phyloP scores from a whole-genome alignment of 2,329 filamentous ascomycete genomes.

The Sphaerulina populicola region DNA sequence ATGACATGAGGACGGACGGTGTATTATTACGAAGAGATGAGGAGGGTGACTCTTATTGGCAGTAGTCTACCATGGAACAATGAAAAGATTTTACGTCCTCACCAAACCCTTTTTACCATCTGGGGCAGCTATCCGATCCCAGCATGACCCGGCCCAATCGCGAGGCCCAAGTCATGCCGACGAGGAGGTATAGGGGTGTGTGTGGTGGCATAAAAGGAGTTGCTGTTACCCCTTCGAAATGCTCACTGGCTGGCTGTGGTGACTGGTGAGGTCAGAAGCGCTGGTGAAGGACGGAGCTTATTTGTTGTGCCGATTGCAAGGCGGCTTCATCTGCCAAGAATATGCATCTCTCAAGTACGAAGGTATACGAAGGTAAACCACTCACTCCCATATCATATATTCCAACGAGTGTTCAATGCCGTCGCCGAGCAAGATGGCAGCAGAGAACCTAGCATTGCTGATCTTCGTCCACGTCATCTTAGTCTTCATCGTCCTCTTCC shows the following conservation, averaged over 20 bases:
- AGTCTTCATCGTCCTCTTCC: too few relatives aligned
- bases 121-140: slow-evolving; percentile 5
- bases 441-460: too few relatives aligned
- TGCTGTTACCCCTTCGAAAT: slow-evolving; percentile 17
- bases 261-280: slow-evolving; percentile 4
- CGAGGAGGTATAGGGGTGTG: slow-evolving; percentile 15
- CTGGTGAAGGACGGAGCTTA: neutral
- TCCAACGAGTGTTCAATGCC: too few relatives aligned
- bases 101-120: slow-evolving; percentile 10
- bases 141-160: slow-evolving; percentile 5
- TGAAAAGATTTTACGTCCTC: slow-evolving; percentile 14
- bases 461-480: too few relatives aligned
- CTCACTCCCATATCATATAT: too few relatives aligned
- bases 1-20: neutral
- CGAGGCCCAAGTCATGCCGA: slow-evolving; percentile 12
- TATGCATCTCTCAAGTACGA: too few relatives aligned
- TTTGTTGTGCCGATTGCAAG: too few relatives aligned
- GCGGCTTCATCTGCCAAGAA: too few relatives aligned
- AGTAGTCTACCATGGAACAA: slow-evolving; percentile 8
- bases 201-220: neutral
- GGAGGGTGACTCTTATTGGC: slow-evolving; percentile 11
- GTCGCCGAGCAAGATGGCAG: too few relatives aligned
- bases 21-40: neutral
- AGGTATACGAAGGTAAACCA: too few relatives aligned
- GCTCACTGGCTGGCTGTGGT: slow-evolving; percentile 3